phyloP scores from a whole-genome alignment of 768 basidiomycete species.

The Collybiopsis confluens region DNA sequence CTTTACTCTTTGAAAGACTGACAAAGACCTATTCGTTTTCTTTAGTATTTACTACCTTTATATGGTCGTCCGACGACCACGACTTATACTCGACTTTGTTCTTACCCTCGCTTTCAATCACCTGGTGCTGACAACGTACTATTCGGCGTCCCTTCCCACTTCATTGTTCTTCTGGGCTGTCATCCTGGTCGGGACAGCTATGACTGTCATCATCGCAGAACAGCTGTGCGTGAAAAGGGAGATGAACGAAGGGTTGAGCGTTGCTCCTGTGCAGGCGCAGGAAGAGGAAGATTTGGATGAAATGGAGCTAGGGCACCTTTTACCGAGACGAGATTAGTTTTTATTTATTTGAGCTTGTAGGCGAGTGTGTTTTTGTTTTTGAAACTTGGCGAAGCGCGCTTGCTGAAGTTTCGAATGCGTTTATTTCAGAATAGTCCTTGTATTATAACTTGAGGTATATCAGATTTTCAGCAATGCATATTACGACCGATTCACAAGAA shows the following conservation, averaged over 20 bases:
- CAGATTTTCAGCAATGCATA: neutral
- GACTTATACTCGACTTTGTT: constrained; percentile 92
- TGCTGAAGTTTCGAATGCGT: neutral
- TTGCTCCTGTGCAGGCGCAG: constrained; percentile 43
- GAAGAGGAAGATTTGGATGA: constrained; percentile 57
- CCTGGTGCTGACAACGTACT: constrained; percentile 90
- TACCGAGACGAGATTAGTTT: constrained; percentile 37
- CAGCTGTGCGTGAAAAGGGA: constrained; percentile 89
- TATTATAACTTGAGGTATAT: neutral
- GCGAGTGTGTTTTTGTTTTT: neutral
- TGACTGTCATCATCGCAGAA: constrained; percentile 80
- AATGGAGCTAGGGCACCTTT: constrained; percentile 48
- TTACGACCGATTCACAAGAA: neutral
- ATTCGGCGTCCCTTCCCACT: constrained; percentile 76
- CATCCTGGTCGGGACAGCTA: constrained; percentile 61
- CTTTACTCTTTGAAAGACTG: neutral
- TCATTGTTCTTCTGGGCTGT: constrained; percentile 92
- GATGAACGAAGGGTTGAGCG: constrained; percentile 78
- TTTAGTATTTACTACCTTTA: constrained; percentile 75
- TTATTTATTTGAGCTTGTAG: neutral
- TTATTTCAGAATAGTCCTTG: neutral
- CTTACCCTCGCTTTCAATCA: constrained; percentile 90
- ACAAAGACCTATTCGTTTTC: constrained; percentile 2
- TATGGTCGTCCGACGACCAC: constrained; percentile 82
- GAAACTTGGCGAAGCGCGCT: too few species aligned